Evolutionary conservation across 2,329 filamentous ascomycete genomes (phyloP).

Genomic region (Neoascochyta sp.): DNA sequence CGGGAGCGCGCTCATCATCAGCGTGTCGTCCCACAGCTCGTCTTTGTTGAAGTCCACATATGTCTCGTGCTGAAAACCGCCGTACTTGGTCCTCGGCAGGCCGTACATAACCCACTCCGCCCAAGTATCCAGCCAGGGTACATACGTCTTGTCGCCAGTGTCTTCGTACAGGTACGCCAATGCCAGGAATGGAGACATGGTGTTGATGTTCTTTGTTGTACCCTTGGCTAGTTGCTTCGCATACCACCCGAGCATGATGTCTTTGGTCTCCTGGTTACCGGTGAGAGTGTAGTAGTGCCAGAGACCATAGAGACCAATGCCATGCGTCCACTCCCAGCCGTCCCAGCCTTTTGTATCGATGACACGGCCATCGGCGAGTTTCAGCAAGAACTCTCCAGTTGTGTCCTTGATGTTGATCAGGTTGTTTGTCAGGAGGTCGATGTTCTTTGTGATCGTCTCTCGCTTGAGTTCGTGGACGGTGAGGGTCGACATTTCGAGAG

Average conservation of each 20-base stretch:
- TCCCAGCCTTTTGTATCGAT: constrained; percentile 85
- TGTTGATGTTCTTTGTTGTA: constrained; percentile 83
- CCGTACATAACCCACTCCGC: constrained; percentile 80
- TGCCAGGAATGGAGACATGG: constrained; percentile 74
- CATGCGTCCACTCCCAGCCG: constrained; percentile 81
- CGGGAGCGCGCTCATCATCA: constrained; percentile 84
- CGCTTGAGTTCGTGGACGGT: constrained; percentile 41
- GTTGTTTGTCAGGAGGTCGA: constrained; percentile 66
- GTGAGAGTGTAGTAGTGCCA: constrained; percentile 79
- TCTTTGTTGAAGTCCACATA: constrained; percentile 67
- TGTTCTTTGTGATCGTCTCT: constrained; percentile 50
- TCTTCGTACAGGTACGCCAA: constrained; percentile 76
- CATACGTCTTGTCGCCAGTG: constrained; percentile 63
- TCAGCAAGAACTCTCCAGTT: constrained; percentile 69
- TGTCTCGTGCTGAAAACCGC: constrained; percentile 72
- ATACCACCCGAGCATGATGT: constrained; percentile 73
- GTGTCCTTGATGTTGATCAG: constrained; percentile 74
- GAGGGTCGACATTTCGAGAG: constrained; percentile 39
- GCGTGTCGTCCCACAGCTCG: constrained; percentile 79
- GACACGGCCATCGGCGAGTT: constrained; percentile 66
- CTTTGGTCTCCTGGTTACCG: constrained; percentile 56
- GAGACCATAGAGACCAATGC: constrained; percentile 74
- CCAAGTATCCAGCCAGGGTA: constrained; percentile 77
- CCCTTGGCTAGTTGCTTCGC: constrained; percentile 63
- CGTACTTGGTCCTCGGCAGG: constrained; percentile 66